Evolutionary conservation across 2,329 filamentous ascomycete genomes (phyloP), one percentile per base, ranked within the genome.

Genomic region (Epichloe sibirici): DNA sequence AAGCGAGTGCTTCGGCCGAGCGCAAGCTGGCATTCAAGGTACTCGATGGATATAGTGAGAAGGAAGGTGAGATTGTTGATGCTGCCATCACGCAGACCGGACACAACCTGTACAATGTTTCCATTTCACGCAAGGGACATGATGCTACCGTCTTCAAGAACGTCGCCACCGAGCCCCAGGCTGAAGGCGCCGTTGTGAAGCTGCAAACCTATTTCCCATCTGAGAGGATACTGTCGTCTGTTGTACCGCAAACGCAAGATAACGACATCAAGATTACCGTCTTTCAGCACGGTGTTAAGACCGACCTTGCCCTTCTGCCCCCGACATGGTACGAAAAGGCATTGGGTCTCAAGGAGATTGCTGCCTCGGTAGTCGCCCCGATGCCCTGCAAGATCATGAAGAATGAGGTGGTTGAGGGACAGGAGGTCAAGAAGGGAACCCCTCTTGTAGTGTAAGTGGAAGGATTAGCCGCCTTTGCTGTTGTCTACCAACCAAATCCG

Each of bases 321-420:
- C 90, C 91, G 0, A 74, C 75, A 45, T 98, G 90, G 90, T 85
- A 86, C 53, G 87, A 90, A 61, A 91, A 94, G 69, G 90, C 89
- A 0, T 74, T 96, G 7, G 90, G 91, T 0, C 72, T 87, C 56
- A 90, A 88, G 66, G 88, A 95, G 63, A 78, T 79, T 0, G 76
- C 83, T 6, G 90, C 91, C 55, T 93, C 86, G 51, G 89, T 97
- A 1, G 76, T 88, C 25, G 89, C 93, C 23, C 93, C 93, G 0
- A 98, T 98, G 93, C 93, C 93, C 2, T 97, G 93, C 71, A 97
- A 97, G 72, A 85, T 98, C 28, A 71, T 98, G 56, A 82, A 88
- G 58, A 93, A 96, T 47, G 88, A 95, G 67, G 89, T 96, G 0
- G 71, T 77, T 31, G 89, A 89, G 60, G 93, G 93, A 0, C 82